Conservation (phyloP, 1,139 yeast genomes). For the Taphrina pruni region DNA sequence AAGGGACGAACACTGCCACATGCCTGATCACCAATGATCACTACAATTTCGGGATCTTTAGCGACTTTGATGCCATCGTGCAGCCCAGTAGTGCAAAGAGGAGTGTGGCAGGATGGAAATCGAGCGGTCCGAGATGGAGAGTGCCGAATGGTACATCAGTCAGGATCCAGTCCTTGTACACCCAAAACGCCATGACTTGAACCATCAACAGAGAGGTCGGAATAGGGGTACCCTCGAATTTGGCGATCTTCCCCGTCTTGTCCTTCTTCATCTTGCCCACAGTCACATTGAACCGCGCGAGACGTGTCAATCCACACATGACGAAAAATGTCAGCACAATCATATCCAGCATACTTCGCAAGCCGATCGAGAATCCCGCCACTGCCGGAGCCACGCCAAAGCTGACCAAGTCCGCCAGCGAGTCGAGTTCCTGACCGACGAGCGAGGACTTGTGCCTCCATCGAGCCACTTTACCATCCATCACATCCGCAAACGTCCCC, state of each 20-base stretch:
- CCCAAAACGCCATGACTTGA: slow-evolving; percentile 65
- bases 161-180: slow-evolving; percentile 57
- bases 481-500: slow-evolving; percentile 91
- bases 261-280: slow-evolving; percentile 93
- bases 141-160: slow-evolving; percentile 69
- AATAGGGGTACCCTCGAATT: slow-evolving; percentile 93
- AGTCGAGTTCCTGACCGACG: slow-evolving; percentile 97
- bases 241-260: slow-evolving; percentile 74
- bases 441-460: slow-evolving; percentile 87
- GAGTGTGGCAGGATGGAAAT: slow-evolving; percentile 72
- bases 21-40: background rate
- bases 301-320: slow-evolving; percentile 87
- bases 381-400: slow-evolving; percentile 60
- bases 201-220: slow-evolving; percentile 86
- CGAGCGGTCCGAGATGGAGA: slow-evolving; percentile 62
- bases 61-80: slow-evolving; percentile 87
- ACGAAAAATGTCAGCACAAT: slow-evolving; percentile 81
- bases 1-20: background rate
- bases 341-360: slow-evolving; percentile 81
- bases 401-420: slow-evolving; percentile 83
- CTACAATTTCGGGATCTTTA: slow-evolving; percentile 75
- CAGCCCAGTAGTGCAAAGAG: slow-evolving; percentile 81
- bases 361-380: slow-evolving; percentile 88
- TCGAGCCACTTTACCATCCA: slow-evolving; percentile 96
- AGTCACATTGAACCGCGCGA: slow-evolving; percentile 93